phyloP scores from a whole-genome alignment of 257 asterid genomes.

The Leptodermis oblonga region DNA sequence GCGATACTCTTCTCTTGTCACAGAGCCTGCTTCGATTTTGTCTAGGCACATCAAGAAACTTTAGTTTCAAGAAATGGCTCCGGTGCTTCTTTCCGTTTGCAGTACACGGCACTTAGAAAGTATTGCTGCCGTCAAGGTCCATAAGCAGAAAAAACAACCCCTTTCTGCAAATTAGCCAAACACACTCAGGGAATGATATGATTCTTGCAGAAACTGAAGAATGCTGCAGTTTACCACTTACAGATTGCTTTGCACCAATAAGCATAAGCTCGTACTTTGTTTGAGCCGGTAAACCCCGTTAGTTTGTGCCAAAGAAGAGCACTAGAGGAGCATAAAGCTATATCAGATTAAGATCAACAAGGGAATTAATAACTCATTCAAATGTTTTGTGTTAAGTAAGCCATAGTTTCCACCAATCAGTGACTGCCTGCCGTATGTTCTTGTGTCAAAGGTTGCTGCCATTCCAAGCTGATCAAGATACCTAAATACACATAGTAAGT shows the following conservation, averaged over 20 bases:
- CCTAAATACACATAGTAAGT: slow-evolving; percentile 45
- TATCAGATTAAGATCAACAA: background rate
- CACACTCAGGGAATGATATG: background rate
- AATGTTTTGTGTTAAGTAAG: slow-evolving; percentile 50
- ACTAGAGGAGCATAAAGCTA: slow-evolving; percentile 32
- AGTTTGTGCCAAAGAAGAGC: slow-evolving; percentile 91
- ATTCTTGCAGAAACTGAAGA: too few species aligned
- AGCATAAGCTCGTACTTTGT: slow-evolving; percentile 63
- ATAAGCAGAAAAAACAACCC: slow-evolving; percentile 61
- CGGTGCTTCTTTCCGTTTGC: slow-evolving; percentile 22
- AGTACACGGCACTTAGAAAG: slow-evolving; percentile 35
- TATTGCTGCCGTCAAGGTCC: slow-evolving; percentile 60
- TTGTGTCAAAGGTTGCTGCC: slow-evolving; percentile 56
- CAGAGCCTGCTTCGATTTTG: slow-evolving; percentile 17
- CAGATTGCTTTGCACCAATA: slow-evolving; percentile 76
- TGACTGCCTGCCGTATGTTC: slow-evolving; percentile 75
- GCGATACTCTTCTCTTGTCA: slow-evolving; percentile 74
- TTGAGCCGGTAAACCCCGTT: slow-evolving; percentile 69
- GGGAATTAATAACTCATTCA: too few species aligned
- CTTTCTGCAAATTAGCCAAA: slow-evolving; percentile 58
- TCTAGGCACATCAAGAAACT: slow-evolving; percentile 21
- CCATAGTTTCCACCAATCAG: slow-evolving; percentile 89
- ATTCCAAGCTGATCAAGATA: slow-evolving; percentile 79
- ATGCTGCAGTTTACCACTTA: slow-evolving; percentile 31
- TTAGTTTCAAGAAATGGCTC: too few species aligned